Evolutionary conservation across 2,329 filamentous ascomycete genomes (phyloP), one percentile per base, ranked within the genome.

Genomic region (Xylariomycetidae sp.): DNA sequence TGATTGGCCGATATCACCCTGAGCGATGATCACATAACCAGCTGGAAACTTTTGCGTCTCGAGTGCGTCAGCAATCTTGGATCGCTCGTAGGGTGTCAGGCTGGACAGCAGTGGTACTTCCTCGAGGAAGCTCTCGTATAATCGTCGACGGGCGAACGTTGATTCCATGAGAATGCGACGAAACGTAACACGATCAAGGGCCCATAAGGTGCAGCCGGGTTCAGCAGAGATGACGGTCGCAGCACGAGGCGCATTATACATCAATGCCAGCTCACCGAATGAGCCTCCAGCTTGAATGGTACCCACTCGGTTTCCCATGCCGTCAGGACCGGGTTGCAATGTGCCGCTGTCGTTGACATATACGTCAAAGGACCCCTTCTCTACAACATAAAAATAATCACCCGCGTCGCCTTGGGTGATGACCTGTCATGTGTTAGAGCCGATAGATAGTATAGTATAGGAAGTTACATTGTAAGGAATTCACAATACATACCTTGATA

Each of bases 81-180:
- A 88, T 38, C 92, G 82, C 66, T 98, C 92, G 61, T 97, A 97
- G 0, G 85, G 75, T 27, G 89, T 94, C 36, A 98, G 74, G 15
- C 79, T 82, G 3, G 82, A 74, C 16, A 98, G 76, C 18, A 97
- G 72, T 0, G 88, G 87, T 3, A 97, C 92, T 57, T 95, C 88
- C 58, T 94, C 89, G 15, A 98, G 72, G 70, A 98, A 97, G 49
- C 81, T 87, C 65, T 98, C 92, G 63, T 97, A 97, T 82, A 97
- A 90, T 53, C 90, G 85, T 50, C 92, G 82, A 36, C 90, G 85
- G 51, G 94, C 87, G 67, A 96, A 97, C 4, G 92, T 94, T 25
- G 87, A 94, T 65, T 97, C 90, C 89, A 98, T 96, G 42, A 98
- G 73, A 45, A 98, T 97, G 41, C 92, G 86, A 50, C 92, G 88